phyloP scores from a whole-genome alignment of 2,329 filamentous ascomycete species.

The Ilyonectria destructans region DNA sequence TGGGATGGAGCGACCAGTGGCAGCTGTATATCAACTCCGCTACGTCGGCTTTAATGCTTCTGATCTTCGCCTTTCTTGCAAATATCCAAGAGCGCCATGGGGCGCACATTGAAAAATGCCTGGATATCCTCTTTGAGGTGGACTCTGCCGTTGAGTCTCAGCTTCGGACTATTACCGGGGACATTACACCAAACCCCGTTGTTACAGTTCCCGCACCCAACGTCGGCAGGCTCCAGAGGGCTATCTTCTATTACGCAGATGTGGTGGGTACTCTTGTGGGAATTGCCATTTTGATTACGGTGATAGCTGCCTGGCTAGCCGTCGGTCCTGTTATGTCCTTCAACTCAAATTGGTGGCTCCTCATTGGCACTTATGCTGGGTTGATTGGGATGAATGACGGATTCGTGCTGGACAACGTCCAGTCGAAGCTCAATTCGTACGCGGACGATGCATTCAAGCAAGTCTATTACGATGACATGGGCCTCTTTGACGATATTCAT shows the following conservation, averaged over 20 bases:
- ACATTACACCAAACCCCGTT: constrained; percentile 52
- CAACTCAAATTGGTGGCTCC: constrained; percentile 63
- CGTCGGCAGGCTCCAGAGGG: constrained; percentile 54
- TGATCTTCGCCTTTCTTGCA: too few species aligned
- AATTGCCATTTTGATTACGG: constrained; percentile 53
- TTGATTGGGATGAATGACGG: constrained; percentile 62
- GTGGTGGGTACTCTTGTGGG: constrained; percentile 61
- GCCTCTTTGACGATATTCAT: constrained; percentile 33
- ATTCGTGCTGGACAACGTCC: constrained; percentile 63
- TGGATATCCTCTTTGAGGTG: constrained; percentile 35
- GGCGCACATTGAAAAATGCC: constrained; percentile 27
- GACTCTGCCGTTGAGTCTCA: constrained; percentile 55
- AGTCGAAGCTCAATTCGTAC: constrained; percentile 41
- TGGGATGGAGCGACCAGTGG: constrained; percentile 55
- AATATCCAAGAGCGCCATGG: constrained; percentile 57
- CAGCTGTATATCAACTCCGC: constrained; percentile 62
- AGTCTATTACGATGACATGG: background rate
- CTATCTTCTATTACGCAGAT: constrained; percentile 59
- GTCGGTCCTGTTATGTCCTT: constrained; percentile 59
- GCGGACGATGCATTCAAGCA: constrained; percentile 36
- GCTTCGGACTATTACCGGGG: constrained; percentile 54
- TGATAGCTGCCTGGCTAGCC: constrained; percentile 57
- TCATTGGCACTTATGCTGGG: constrained; percentile 65
- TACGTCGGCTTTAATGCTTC: constrained; percentile 49
- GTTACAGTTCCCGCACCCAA: constrained; percentile 45